Percentiles rank a stretch among this genome's conserved stretches.
phyloP scores from a whole-genome alignment of 1,284 basidiomycete genomes.

The Malassezia vespertilionis region DNA sequence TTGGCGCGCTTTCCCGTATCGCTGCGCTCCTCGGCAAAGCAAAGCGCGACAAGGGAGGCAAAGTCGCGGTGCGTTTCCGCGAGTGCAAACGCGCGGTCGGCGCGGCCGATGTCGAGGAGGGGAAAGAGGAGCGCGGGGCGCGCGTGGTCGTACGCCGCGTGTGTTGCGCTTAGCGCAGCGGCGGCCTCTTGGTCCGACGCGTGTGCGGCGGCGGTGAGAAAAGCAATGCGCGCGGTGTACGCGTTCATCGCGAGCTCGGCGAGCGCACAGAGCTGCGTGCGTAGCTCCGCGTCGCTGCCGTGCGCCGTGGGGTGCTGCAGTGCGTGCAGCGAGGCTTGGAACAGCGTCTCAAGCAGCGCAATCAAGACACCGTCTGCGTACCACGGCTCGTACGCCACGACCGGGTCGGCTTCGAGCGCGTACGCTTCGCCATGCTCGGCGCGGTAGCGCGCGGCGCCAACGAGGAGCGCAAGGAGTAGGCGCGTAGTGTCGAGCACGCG shows the following conservation, averaged over 20 bases:
- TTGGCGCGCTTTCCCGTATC: conserved; percentile 8
- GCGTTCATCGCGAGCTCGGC: conserved; percentile 47
- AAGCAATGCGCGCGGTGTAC: conserved; percentile 48
- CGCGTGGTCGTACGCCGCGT: conserved; percentile 58
- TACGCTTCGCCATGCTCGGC: conserved; percentile 63
- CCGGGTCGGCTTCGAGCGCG: conserved; percentile 56
- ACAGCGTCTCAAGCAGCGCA: conserved; percentile 62
- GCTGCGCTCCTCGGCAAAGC: conserved; percentile 38
- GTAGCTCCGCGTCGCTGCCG: conserved; percentile 47
- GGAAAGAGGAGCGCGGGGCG: conserved; percentile 65
- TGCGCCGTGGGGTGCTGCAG: conserved; percentile 47
- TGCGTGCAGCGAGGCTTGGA: conserved; percentile 57
- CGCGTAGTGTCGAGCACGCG: conserved; percentile 53
- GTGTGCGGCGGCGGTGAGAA: conserved; percentile 29
- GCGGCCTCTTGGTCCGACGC: conserved; percentile 15
- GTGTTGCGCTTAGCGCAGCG: conserved; percentile 55
- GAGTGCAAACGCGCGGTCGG: conserved; percentile 62
- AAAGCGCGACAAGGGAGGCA: conserved; percentile 66
- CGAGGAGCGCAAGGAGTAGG: conserved; percentile 60
- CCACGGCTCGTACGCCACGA: conserved; percentile 63
- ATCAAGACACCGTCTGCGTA: conserved; percentile 62
- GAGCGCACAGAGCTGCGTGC: conserved; percentile 62
- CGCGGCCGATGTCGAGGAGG: conserved; percentile 61
- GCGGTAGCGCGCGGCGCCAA: conserved; percentile 64
- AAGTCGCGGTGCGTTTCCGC: conserved; percentile 79